These are phyloP conservation scores for Haematococcus sp. DNA, from an alignment of 139 green algal genomes.

Conservation along the genomic window DNA sequence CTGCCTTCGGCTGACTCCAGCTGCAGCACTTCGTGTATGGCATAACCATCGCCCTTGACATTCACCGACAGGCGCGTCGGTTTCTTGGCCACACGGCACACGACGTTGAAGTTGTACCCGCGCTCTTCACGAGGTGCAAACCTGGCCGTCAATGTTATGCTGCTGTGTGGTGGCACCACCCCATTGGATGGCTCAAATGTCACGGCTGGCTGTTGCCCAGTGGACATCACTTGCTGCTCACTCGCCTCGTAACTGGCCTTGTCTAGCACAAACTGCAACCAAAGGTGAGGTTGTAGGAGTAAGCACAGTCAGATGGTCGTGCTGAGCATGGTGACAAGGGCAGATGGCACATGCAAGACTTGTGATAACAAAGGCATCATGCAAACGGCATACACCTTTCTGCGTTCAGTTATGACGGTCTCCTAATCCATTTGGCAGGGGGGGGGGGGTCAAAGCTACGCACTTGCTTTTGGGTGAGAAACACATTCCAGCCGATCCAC, in stretches of 20 bases:
- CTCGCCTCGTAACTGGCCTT: conserved; percentile 65
- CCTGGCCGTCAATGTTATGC: conserved; percentile 39
- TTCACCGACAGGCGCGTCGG: conserved; percentile 67
- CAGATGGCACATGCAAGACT: no score
- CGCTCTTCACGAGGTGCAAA: conserved; percentile 58
- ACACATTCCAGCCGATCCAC: no score
- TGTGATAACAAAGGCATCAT: no score
- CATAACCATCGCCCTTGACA: conserved; percentile 78
- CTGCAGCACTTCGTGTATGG: conserved; percentile 59
- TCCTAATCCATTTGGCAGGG: no score
- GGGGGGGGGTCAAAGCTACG: no score
- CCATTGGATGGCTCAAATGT: conserved; percentile 57
- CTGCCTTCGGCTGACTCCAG: conserved; percentile 55
- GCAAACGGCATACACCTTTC: no score
- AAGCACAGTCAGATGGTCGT: no score
- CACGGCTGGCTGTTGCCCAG: conserved; percentile 42
- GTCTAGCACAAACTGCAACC: conserved; percentile 70
- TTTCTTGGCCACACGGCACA: conserved; percentile 57
- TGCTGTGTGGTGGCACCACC: conserved; percentile 49
- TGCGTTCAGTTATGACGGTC: no score
- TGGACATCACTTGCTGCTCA: conserved; percentile 41
- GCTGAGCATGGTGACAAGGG: no score
- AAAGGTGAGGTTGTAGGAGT: background rate
- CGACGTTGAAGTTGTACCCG: conserved; percentile 74
- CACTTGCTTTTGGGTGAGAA: no score